A percentile compares a stretch with the other conserved stretches of the same genome.
Conservation (phyloP, 148 eudicot species). For the Cornus controversa region DNA sequence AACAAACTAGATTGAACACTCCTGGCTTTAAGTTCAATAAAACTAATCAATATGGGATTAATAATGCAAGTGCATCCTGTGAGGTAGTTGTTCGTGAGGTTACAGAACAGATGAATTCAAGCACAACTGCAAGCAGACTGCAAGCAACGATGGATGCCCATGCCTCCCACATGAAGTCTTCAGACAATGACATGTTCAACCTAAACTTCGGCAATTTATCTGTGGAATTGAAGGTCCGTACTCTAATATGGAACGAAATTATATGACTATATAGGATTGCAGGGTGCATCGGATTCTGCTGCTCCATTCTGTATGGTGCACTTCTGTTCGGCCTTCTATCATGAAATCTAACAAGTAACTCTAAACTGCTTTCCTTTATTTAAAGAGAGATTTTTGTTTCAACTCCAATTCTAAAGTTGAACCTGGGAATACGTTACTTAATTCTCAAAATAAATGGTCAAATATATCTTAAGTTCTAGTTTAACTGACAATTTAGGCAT, state of each 20-base stretch:
- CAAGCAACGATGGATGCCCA: conserved; percentile 5
- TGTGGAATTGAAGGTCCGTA: conserved; percentile 27
- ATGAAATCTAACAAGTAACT: background rate
- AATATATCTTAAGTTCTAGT: background rate
- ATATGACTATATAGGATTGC: background rate
- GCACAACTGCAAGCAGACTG: conserved; percentile 1
- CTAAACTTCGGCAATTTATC: conserved; percentile 18
- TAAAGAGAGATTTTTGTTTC: background rate
- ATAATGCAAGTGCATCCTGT: conserved; percentile 1
- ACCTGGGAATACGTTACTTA: background rate
- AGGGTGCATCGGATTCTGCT: background rate
- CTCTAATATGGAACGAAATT: background rate
- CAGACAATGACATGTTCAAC: conserved; percentile 19
- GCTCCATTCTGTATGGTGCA: background rate
- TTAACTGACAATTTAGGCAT: background rate
- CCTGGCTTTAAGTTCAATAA: no score
- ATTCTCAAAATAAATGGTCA: background rate
- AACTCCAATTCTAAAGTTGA: background rate
- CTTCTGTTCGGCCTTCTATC: background rate
- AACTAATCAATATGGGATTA: background rate
- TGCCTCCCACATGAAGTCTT: conserved; percentile 12
- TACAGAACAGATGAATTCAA: conserved; percentile 10
- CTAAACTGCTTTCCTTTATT: background rate
- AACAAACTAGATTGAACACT: no score
- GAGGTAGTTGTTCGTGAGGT: conserved; percentile 7